Evolutionary conservation across 2,329 filamentous ascomycete species (phyloP), one percentile per base, ranked within the genome.

Genomic region (Ophiostoma novo-ulmi): DNA sequence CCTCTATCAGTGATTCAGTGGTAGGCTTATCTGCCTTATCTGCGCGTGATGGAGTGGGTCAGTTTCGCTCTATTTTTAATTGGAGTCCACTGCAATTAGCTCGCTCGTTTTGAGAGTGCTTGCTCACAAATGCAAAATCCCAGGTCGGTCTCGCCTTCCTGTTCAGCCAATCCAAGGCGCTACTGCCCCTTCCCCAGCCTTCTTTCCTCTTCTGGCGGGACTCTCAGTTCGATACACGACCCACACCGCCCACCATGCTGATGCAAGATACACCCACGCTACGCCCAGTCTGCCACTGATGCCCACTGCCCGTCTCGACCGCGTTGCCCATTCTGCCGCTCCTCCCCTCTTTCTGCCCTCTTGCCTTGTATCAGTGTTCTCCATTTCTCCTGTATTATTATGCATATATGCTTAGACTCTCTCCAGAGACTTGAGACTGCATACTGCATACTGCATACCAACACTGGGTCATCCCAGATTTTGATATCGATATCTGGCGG

Each of bases 101-200:
- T 58, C 48, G 11, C 5, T 55, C 20, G 8, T 55, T 55, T 22
- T 26, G n/a, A 5, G 44, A 17, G 17, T 20, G 17, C 44, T 13
- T 64, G 66, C 66, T 55, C 72, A 69, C 68, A 70, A 73, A 70
- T 71, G 39, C 70, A 65, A 68, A 67, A 68, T 48, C 36, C 26
- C 11, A 63, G 31, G 31, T 64, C 61, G 36, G 31, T 64, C 61
- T 38, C 36, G 63, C 63, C 67, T 38, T 38, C 67, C 36, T 8
- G 39, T 55, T 44, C 67, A 67, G 70, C 70, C 70, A 71, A 71
- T 71, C 44, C 38, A 63, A 67, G 13, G 10, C 67, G 26, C 13
- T 26, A 17, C 39, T 14, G 66, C 52, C 67, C 52, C 70, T 73
- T 73, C 71, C 73, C 71, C 68, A 73, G 71, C 70, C 69, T 73